These are phyloP conservation scores for Camelina sativa DNA, from an alignment of 345 rosid genomes.

Conservation along the genomic window DNA sequence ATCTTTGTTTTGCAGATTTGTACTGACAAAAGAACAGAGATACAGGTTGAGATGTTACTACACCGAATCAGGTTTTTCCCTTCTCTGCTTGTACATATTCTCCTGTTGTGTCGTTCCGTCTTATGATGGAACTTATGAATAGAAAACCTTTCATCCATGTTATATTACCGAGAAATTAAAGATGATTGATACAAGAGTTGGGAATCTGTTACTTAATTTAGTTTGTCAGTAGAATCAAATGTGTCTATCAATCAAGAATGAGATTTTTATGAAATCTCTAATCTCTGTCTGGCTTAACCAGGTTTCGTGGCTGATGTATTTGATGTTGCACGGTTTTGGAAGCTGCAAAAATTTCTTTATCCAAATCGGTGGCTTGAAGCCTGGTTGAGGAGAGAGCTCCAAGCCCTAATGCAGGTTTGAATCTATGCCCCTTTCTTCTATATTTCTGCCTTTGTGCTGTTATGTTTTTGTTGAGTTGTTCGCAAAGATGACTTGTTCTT, in stretches of 20 bases:
- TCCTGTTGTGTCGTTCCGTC: conserved; percentile 10
- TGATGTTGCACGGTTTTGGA: conserved; percentile 68
- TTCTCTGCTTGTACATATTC: conserved; percentile 29
- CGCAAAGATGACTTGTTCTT: background rate
- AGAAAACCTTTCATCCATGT: background rate
- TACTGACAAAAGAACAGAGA: conserved; percentile 71
- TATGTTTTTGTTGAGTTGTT: background rate
- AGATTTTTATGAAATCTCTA: no score
- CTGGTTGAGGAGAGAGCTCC: conserved; percentile 88
- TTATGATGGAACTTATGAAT: conserved; percentile 1
- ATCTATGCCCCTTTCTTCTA: background rate
- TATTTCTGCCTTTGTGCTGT: background rate
- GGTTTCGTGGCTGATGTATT: conserved; percentile 59
- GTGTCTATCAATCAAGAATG: background rate
- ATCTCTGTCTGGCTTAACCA: conserved; percentile 40
- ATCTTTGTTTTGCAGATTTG: conserved; percentile 52
- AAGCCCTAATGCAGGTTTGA: conserved; percentile 77
- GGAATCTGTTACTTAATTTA: background rate
- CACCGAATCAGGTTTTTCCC: conserved; percentile 62
- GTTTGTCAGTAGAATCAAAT: background rate
- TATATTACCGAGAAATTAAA: background rate
- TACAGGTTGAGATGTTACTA: conserved; percentile 77
- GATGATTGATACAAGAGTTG: background rate
- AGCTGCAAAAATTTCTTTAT: conserved; percentile 61
- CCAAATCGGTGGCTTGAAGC: conserved; percentile 62